These are phyloP conservation scores for Metschnikowia noctiluminum DNA, from an alignment of 805 yeast species.

Conservation along the genomic window DNA sequence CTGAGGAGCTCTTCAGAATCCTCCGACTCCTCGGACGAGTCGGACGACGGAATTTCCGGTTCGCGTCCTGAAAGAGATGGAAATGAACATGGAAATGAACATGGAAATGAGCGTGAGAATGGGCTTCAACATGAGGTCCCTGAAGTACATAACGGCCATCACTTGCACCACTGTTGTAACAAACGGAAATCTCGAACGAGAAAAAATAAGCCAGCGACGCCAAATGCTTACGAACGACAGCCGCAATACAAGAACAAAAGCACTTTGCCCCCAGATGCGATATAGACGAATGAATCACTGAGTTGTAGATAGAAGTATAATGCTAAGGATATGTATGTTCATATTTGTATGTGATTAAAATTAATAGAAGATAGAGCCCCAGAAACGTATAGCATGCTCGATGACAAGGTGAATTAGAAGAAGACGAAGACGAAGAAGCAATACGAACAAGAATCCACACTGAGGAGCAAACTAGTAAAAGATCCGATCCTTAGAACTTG, in stretches of 20 bases:
- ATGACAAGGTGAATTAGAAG: too few relatives aligned
- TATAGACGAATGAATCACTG: background rate
- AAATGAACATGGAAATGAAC: constrained; percentile 1
- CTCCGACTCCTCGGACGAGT: constrained; percentile 33
- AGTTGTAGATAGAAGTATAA: too few relatives aligned
- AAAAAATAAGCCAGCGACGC: constrained; percentile 31
- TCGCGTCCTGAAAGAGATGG: background rate
- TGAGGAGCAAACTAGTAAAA: too few relatives aligned
- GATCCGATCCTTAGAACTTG: too few relatives aligned
- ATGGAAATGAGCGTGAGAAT: background rate
- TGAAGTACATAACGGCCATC: constrained; percentile 9
- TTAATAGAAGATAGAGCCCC: background rate
- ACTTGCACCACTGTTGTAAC: constrained; percentile 24
- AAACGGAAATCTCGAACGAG: constrained; percentile 26
- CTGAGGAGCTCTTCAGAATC: constrained; percentile 19
- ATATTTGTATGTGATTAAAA: background rate
- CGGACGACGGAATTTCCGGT: constrained; percentile 14
- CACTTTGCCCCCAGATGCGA: constrained; percentile 12
- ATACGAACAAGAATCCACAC: too few relatives aligned
- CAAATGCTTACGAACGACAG: constrained; percentile 87
- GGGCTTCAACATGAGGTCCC: constrained; percentile 9
- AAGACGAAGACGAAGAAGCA: too few relatives aligned
- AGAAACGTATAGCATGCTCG: too few relatives aligned
- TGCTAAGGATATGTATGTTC: too few relatives aligned
- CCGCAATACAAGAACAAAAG: constrained; percentile 45